Conservation (phyloP, 2,329 filamentous ascomycete genomes). For the Biscogniauxia mediterranea region DNA sequence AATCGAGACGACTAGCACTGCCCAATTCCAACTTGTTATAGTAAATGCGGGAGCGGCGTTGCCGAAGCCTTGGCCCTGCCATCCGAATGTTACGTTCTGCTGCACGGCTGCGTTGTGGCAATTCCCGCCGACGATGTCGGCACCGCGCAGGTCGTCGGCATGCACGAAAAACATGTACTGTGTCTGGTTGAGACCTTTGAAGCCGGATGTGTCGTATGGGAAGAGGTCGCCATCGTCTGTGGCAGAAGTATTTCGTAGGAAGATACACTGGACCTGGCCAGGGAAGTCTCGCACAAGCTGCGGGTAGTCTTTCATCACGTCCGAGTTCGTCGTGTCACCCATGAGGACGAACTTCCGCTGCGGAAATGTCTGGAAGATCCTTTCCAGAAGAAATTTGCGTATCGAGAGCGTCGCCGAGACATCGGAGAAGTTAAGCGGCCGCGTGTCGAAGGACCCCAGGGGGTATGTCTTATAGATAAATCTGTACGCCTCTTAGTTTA, state of each 20-base stretch:
- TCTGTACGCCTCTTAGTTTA: slow-evolving; percentile 14
- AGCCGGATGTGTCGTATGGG: slow-evolving; percentile 72
- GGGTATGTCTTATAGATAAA: slow-evolving; percentile 79
- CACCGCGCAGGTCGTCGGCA: slow-evolving; percentile 63
- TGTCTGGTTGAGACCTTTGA: slow-evolving; percentile 62
- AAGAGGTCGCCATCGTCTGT: slow-evolving; percentile 68
- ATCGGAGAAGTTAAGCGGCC: slow-evolving; percentile 78
- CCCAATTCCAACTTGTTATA: slow-evolving; percentile 15
- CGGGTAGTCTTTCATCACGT: slow-evolving; percentile 68
- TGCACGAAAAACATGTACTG: slow-evolving; percentile 79
- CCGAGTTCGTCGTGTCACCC: slow-evolving; percentile 73
- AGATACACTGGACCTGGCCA: slow-evolving; percentile 72
- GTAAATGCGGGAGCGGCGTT: slow-evolving; percentile 28
- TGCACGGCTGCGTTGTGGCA: slow-evolving; percentile 63
- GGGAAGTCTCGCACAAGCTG: slow-evolving; percentile 64
- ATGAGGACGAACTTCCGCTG: slow-evolving; percentile 72
- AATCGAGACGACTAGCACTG: slow-evolving; percentile 5
- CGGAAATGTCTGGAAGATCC: slow-evolving; percentile 73
- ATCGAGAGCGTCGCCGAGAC: slow-evolving; percentile 69
- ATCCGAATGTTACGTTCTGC: slow-evolving; percentile 71
- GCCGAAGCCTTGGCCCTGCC: slow-evolving; percentile 54
- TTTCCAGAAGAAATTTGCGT: slow-evolving; percentile 66
- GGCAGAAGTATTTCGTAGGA: slow-evolving; percentile 69
- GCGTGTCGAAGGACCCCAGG: slow-evolving; percentile 72
- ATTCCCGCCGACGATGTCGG: slow-evolving; percentile 67